Evolutionary conservation across 2,329 filamentous ascomycete species (phyloP).

Genomic region (Ciborinia camelliae): DNA sequence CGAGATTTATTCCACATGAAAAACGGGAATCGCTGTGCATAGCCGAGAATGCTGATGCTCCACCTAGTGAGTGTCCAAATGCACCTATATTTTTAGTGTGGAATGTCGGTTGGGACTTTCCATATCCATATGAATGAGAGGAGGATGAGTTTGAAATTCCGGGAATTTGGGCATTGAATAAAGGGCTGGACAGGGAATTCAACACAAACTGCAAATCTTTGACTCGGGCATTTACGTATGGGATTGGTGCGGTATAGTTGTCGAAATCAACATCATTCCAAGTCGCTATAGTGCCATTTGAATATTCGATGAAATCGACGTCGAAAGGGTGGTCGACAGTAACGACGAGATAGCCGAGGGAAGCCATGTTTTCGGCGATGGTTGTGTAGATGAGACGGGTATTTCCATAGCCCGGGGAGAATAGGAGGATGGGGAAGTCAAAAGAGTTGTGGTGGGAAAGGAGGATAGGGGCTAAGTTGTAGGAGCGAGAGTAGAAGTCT

Average conservation of each 20-base stretch:
- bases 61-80: conserved; percentile 39
- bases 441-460: neutral
- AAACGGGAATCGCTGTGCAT: conserved; percentile 37
- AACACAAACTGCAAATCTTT: conserved; percentile 33
- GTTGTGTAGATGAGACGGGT: conserved; percentile 37
- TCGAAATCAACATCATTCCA: conserved; percentile 24
- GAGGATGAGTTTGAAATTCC: neutral
- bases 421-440: conserved; percentile 36
- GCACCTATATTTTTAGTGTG: conserved; percentile 29
- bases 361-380: conserved; percentile 37
- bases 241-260: conserved; percentile 20
- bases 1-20: conserved; percentile 40
- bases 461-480: conserved; percentile 5
- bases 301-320: conserved; percentile 37
- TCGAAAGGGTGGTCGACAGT: conserved; percentile 41
- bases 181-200: conserved; percentile 22
- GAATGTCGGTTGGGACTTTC: neutral
- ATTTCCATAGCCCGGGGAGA: conserved; percentile 36
- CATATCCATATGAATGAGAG: neutral
- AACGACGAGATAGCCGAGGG: conserved; percentile 38
- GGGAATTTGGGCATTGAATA: conserved; percentile 10
- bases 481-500: conserved; percentile 1
- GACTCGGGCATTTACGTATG: conserved; percentile 25
- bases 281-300: conserved; percentile 27
- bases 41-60: conserved; percentile 37